These are phyloP conservation scores for Boletellus deceptivus DNA, from an alignment of 1,284 basidiomycete genomes.

Conservation along the genomic window DNA sequence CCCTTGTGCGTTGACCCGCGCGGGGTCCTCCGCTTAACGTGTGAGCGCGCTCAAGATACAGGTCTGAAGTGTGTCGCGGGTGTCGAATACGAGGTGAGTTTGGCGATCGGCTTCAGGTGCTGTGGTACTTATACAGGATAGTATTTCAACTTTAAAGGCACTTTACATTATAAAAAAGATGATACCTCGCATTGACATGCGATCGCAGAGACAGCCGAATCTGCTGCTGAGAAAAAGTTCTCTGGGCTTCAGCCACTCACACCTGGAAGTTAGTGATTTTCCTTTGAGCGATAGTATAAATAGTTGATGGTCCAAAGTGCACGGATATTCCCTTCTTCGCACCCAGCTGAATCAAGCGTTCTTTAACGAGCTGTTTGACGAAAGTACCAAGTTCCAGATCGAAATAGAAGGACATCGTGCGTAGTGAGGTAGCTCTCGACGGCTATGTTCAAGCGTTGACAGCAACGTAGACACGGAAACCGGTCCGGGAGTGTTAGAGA, in stretches of 20 bases:
- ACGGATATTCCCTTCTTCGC: conserved; percentile 88
- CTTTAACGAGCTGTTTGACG: conserved; percentile 87
- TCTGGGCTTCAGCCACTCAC: conserved; percentile 76
- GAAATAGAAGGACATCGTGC: conserved; percentile 90
- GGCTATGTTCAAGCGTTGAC: neutral
- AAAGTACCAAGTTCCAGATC: conserved; percentile 71
- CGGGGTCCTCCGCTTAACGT: conserved; percentile 67
- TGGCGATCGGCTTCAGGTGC: neutral
- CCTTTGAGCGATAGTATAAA: conserved; percentile 7
- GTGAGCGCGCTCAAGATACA: conserved; percentile 45
- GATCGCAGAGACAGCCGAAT: conserved; percentile 71
- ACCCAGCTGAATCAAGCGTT: conserved; percentile 88
- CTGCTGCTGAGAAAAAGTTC: conserved; percentile 78
- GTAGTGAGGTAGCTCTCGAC: conserved; percentile 28
- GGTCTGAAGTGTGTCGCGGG: conserved; percentile 74
- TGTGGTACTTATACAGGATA: conserved; percentile 32
- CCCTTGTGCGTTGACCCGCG: conserved; percentile 85
- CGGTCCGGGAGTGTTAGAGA: conserved; percentile 91
- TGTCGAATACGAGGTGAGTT: conserved; percentile 84
- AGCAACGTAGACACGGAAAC: conserved; percentile 83
- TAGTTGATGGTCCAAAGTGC: conserved; percentile 54
- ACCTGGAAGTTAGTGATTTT: conserved; percentile 73
- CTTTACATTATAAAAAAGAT: neutral
- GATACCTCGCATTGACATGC: neutral
- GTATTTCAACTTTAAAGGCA: conserved; percentile 95